Conservation (phyloP, 2,329 filamentous ascomycete species). For the Trichoderma sp. region DNA sequence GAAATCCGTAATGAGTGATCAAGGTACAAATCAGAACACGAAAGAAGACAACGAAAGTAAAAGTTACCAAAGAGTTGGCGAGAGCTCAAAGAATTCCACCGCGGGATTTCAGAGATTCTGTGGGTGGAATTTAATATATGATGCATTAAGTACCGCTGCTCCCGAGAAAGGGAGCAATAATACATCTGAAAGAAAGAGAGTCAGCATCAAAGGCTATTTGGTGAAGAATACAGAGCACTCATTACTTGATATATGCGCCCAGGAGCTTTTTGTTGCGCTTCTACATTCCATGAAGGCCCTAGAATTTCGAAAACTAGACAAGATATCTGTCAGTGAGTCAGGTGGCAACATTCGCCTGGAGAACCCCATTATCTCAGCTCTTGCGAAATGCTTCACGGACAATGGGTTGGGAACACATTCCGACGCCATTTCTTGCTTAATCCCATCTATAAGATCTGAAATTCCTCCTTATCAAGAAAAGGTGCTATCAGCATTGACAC, state of each 20-base stretch:
- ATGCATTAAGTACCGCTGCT: too few relatives aligned
- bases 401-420: not conserved
- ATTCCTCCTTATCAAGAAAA: not conserved
- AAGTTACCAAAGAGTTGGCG: too few relatives aligned
- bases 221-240: not conserved
- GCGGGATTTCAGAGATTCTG: not conserved
- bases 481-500: not conserved
- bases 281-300: not conserved
- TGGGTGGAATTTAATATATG: not conserved
- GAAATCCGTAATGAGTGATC: not conserved
- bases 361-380: not conserved
- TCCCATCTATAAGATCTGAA: not conserved
- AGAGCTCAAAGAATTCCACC: too few relatives aligned
- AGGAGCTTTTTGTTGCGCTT: not conserved
- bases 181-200: not conserved
- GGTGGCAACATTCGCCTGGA: not conserved
- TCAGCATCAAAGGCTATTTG: not conserved
- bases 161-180: not conserved
- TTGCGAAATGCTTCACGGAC: not conserved
- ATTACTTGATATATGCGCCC: not conserved
- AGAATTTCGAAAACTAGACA: not conserved
- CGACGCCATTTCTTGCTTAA: not conserved
- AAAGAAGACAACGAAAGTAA: too few relatives aligned
- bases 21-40: too few relatives aligned
- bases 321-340: not conserved